Evolutionary conservation across 805 yeast genomes (phyloP), one percentile per base, ranked within the genome.

Genomic region (Starmerella roubikii): DNA sequence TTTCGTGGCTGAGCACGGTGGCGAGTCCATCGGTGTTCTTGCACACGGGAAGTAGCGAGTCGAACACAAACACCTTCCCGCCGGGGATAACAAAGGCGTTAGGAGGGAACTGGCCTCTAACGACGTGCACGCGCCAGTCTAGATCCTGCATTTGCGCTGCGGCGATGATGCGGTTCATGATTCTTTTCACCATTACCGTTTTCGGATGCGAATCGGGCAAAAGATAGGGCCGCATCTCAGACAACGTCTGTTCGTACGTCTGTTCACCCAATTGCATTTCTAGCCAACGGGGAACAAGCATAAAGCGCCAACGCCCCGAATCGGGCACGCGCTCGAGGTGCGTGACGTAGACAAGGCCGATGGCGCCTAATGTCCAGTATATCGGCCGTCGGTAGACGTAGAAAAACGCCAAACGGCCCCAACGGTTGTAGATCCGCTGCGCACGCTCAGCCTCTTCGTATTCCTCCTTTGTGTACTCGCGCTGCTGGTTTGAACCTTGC

Each of bases 61-160:
- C 67, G 54, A 81, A 83, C 16, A 91, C 85, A 60, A 91, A 91
- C 31, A 91, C 94, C 57, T 86, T 86, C 6, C 98, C 98, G 44
- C 91, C 88, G 17, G 97, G 97, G 26, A 91, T 65, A 16, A 91
- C 94, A 60, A 91, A 88, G 1, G 98, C 98, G 60, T 91, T 91
- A 3, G 98, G 97, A 13, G 93, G 86, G n/a, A 67, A 67, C 25
- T 60, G 59, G 2, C 78, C 73, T 41, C 74, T 78, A 17, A 83
- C 77, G 18, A 91, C 80, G 54, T 83, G 83, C 22, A 91, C 72
- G 47, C 71, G 64, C 97, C 98, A 91, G n/a, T 42, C 18, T 17
- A 38, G 6, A n/a, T 13, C 17, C 16, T 24, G 34, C 23, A 32
- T 27, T 30, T 41, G 66, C 3, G 44, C 38, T 10, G 54, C 64